phyloP scores from a whole-genome alignment of 768 basidiomycete species.

The Inosperma sp. region DNA sequence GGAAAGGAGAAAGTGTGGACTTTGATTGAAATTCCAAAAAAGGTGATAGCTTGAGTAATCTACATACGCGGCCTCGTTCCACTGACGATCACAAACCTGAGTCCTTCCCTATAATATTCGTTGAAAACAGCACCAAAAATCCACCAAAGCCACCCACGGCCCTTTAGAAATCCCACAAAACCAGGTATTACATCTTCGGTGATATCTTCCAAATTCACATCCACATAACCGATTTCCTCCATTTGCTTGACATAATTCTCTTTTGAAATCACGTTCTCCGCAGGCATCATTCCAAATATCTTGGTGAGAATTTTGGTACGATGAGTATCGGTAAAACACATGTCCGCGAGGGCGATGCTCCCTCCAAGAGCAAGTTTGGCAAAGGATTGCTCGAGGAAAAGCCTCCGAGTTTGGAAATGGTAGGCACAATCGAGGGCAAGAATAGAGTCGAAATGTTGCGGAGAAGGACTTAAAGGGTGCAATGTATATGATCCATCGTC shows the following conservation, averaged over 20 bases:
- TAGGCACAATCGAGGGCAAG: constrained; percentile 68
- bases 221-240: constrained; percentile 46
- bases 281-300: constrained; percentile 42
- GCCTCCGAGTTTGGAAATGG: constrained; percentile 51
- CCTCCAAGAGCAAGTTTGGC: constrained; percentile 45
- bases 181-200: constrained; percentile 54
- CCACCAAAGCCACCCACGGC: constrained; percentile 40
- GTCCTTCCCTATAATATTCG: constrained; percentile 35
- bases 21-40: too few species aligned
- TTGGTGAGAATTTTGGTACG: constrained; percentile 26
- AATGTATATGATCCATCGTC: constrained; percentile 20
- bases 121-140: constrained; percentile 38
- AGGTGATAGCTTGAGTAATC: too few species aligned
- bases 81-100: constrained; percentile 48
- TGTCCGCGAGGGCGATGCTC: constrained; percentile 55
- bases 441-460: constrained; percentile 41
- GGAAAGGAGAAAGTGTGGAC: background rate
- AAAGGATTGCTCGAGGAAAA: constrained; percentile 50
- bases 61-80: constrained; percentile 22
- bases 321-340: constrained; percentile 42
- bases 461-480: constrained; percentile 45
- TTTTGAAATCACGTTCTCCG: constrained; percentile 44
- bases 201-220: constrained; percentile 54
- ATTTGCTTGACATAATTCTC: constrained; percentile 43
- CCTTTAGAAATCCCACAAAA: constrained; percentile 47